Conservation (phyloP, 768 basidiomycete species). For the Auricularia sp. region DNA sequence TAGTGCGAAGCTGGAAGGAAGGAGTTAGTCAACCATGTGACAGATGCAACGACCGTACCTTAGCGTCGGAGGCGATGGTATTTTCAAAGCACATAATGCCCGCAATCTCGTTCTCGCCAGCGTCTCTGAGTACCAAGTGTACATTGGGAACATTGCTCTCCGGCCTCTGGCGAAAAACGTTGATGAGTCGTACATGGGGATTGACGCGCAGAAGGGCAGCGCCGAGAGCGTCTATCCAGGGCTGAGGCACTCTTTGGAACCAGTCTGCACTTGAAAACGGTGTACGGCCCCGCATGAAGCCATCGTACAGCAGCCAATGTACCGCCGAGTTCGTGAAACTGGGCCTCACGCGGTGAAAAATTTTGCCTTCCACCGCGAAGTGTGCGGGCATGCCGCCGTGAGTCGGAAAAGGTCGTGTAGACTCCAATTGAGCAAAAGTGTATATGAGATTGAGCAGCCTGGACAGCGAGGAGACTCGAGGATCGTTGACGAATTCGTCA, state of each 20-base stretch:
- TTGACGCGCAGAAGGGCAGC: conserved; percentile 6
- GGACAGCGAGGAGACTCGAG: conserved; percentile 17
- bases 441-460: conserved; percentile 22
- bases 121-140: not conserved
- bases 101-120: not conserved
- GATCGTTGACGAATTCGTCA: conserved; percentile 16
- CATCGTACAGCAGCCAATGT: no score
- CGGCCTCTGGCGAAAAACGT: conserved; percentile 4
- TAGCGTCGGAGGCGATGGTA: not conserved
- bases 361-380: no score
- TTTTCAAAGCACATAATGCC: not conserved
- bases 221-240: no score
- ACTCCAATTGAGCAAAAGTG: conserved; percentile 23
- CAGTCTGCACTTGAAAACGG: no score
- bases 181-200: conserved; percentile 10
- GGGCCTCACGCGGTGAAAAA: no score
- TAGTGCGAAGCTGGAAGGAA: no score
- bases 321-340: no score
- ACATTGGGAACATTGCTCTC: conserved; percentile 10
- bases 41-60: not conserved
- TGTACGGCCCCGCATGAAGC: no score
- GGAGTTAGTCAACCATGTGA: no score
- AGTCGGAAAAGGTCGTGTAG: conserved; percentile 16
- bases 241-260: no score
- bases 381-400: not conserved